A percentile compares a stretch with the other conserved stretches of the same genome.
phyloP scores from a whole-genome alignment of 208 protist genomes.

The Leishmania mexicana region DNA sequence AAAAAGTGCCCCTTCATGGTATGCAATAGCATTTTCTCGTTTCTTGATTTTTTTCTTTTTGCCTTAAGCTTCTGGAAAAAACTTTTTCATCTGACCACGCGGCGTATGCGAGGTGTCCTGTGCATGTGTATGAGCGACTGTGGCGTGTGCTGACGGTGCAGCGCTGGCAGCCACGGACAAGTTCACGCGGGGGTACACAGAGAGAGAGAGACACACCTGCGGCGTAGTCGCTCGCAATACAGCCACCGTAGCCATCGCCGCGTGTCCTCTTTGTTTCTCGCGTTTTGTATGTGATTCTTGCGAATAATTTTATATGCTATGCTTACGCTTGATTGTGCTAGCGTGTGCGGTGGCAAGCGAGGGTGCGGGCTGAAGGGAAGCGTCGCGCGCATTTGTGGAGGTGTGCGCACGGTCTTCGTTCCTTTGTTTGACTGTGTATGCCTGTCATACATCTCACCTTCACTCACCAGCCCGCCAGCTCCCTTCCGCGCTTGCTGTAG shows the following conservation, averaged over 20 bases:
- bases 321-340: not conserved
- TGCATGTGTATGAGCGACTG: not conserved
- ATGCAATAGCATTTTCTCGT: not conserved
- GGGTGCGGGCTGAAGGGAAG: not conserved
- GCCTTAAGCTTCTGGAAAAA: not conserved
- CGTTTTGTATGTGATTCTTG: not conserved
- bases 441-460: not conserved
- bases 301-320: not conserved
- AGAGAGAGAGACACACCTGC: not conserved
- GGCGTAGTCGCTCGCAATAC: not conserved
- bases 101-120: not conserved
- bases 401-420: not conserved
- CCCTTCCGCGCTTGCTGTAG: not conserved
- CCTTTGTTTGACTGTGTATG: not conserved
- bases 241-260: not conserved
- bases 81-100: not conserved
- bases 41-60: not conserved
- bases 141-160: slow-evolving; percentile 1
- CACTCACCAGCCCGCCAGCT: not conserved
- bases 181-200: not conserved
- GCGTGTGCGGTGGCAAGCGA: not conserved
- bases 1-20: not conserved
- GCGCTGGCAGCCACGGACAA: not conserved
- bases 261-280: not conserved
- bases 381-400: not conserved